Conservation (phyloP, 2,329 filamentous ascomycete genomes). For the Dactylonectria macrodidyma region DNA sequence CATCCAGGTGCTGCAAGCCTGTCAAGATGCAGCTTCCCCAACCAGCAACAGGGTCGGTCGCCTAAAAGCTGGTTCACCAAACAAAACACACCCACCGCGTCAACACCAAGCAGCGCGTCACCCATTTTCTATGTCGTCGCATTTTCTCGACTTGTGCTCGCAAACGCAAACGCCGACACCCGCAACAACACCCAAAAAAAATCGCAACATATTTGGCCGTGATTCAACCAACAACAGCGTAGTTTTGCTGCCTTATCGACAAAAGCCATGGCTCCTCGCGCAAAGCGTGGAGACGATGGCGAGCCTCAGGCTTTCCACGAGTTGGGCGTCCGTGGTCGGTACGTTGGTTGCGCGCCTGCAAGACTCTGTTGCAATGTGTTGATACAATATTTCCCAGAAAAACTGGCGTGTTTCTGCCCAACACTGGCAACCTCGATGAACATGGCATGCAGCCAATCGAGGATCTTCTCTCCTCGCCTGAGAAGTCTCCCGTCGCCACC, state of each 20-base stretch:
- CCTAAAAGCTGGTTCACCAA: constrained; percentile 27
- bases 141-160: constrained; percentile 19
- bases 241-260: background rate
- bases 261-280: constrained; percentile 53
- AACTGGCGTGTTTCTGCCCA: constrained; percentile 87
- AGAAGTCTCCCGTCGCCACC: constrained; percentile 60
- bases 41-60: background rate
- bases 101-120: constrained; percentile 39
- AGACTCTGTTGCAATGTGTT: constrained; percentile 13
- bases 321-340: constrained; percentile 57
- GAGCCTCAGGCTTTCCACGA: constrained; percentile 53
- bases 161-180: background rate
- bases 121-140: constrained; percentile 27
- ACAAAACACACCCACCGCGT: constrained; percentile 43
- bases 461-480: constrained; percentile 89
- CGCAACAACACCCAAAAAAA: too few species aligned
- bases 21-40: constrained; percentile 6
- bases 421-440: constrained; percentile 87
- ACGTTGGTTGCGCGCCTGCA: constrained; percentile 45
- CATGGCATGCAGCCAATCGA: constrained; percentile 93
- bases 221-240: background rate
- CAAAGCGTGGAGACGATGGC: constrained; percentile 48
- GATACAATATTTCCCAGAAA: constrained; percentile 70
- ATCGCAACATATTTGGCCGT: background rate
- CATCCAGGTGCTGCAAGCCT: background rate